A percentile compares a stretch with the other conserved stretches of the same genome.
Evolutionary conservation across 202 grass and related monocot species (phyloP).

Genomic region (Saccharum hybrid): DNA sequence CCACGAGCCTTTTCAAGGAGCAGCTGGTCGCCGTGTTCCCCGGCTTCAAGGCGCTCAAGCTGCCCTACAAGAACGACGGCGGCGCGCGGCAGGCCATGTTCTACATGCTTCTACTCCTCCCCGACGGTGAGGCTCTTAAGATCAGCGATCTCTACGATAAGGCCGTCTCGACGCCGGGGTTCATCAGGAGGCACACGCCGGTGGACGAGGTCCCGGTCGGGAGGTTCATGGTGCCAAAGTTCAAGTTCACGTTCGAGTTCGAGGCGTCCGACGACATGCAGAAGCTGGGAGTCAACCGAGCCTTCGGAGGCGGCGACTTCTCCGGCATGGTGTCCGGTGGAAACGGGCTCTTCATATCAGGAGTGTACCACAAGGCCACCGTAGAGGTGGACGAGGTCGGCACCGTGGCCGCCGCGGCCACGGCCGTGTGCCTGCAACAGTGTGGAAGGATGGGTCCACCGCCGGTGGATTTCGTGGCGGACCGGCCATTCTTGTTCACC

Average conservation of each 20-base stretch:
- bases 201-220: not conserved
- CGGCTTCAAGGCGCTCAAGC: slow-evolving; percentile 51
- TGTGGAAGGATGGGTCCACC: not conserved
- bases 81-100: slow-evolving; percentile 12
- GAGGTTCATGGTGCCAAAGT: slow-evolving; percentile 58
- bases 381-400: slow-evolving; percentile 49
- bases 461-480: slow-evolving; percentile 45
- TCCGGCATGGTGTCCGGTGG: slow-evolving; percentile 42
- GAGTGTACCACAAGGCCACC: slow-evolving; percentile 49
- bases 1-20: not conserved
- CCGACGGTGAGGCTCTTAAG: not conserved
- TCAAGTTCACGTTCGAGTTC: slow-evolving; percentile 59
- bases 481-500: slow-evolving; percentile 42
- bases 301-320: slow-evolving; percentile 38
- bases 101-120: slow-evolving; percentile 54
- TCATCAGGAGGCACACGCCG: slow-evolving; percentile 49
- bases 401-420: slow-evolving; percentile 39
- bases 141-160: slow-evolving; percentile 21
- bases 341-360: not conserved
- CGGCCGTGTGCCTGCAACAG: not conserved
- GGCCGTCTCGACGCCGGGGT: slow-evolving; percentile 37
- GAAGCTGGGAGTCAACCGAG: slow-evolving; percentile 33
- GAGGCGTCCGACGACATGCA: slow-evolving; percentile 20
- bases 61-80: slow-evolving; percentile 40
- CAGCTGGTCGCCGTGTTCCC: slow-evolving; percentile 40